phyloP scores from a whole-genome alignment of 495 filamentous ascomycete species.

The Trichoderma erinaceum region DNA sequence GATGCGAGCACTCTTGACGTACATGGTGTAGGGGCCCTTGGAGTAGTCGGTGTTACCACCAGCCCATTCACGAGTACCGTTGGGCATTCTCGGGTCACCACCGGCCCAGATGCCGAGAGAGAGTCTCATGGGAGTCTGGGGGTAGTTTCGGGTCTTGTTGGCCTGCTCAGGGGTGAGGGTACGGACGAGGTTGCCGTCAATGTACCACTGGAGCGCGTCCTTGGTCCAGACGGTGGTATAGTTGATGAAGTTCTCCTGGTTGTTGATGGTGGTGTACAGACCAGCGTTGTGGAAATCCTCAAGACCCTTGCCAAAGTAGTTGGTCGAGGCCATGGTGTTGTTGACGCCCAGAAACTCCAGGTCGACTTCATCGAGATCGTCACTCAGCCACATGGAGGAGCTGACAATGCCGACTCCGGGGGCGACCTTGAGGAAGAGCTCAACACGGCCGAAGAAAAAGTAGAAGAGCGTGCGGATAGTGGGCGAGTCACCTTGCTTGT shows the following conservation, averaged over 20 bases:
- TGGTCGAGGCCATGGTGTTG: conserved; percentile 57
- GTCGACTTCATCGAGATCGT: conserved; percentile 85
- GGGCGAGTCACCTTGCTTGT: conserved; percentile 63
- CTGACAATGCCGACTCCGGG: conserved; percentile 71
- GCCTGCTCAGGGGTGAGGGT: conserved; percentile 59
- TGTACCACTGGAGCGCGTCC: conserved; percentile 61
- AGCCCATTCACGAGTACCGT: conserved; percentile 62
- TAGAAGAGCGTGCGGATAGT: conserved; percentile 69
- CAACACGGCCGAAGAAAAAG: conserved; percentile 70
- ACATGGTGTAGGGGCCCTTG: conserved; percentile 69
- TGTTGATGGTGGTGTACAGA: conserved; percentile 46
- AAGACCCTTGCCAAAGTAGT: conserved; percentile 82
- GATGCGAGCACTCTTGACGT: conserved; percentile 58
- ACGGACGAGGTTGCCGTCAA: conserved; percentile 64
- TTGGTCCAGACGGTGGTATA: conserved; percentile 83
- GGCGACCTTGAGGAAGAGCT: conserved; percentile 67
- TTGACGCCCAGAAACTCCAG: conserved; percentile 79
- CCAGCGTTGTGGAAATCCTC: conserved; percentile 49
- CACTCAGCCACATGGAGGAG: conserved; percentile 75
- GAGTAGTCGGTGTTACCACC: conserved; percentile 69
- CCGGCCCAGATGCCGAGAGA: conserved; percentile 84
- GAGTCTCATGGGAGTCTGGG: conserved; percentile 81
- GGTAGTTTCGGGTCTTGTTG: conserved; percentile 59
- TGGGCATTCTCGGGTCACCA: conserved; percentile 58
- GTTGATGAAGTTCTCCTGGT: conserved; percentile 57